Percentiles rank a stretch among this genome's conserved stretches.
Conservation (phyloP, 225 moss, liverwort and hornwort species). For the Polytrichum commune region DNA sequence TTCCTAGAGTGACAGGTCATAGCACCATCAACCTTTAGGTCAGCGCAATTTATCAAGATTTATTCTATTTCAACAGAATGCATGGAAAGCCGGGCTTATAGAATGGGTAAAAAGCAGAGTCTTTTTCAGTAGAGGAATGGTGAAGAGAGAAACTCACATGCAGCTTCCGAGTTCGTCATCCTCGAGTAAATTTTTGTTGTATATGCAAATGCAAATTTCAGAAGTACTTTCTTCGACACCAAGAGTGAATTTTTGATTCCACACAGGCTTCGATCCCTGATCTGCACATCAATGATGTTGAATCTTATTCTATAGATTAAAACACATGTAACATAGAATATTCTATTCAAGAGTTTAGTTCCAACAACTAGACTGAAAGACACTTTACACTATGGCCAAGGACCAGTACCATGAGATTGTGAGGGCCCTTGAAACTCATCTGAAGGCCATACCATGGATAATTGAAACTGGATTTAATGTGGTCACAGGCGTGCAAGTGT, state of each 20-base stretch:
- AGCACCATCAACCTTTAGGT: background rate
- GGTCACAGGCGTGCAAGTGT: too few species aligned
- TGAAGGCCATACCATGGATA: too few species aligned
- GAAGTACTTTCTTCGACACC: conserved; percentile 33
- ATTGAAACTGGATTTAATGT: too few species aligned
- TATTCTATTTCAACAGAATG: background rate
- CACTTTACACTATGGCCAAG: too few species aligned
- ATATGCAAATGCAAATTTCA: conserved; percentile 32
- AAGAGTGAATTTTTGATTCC: conserved; percentile 55
- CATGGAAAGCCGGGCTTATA: background rate
- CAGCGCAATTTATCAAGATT: too few species aligned
- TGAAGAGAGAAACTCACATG: conserved; percentile 19
- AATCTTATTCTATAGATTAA: too few species aligned
- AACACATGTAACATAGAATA: too few species aligned
- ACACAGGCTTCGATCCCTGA: conserved; percentile 46
- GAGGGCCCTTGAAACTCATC: too few species aligned
- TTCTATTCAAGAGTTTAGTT: too few species aligned
- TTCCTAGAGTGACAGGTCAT: background rate
- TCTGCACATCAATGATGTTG: conserved; percentile 18
- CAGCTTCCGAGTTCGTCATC: conserved; percentile 40
- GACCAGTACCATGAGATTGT: too few species aligned
- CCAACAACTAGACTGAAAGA: too few species aligned
- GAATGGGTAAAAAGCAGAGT: background rate
- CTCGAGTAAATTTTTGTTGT: conserved; percentile 31
- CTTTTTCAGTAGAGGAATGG: background rate